Conservation (phyloP, 2,329 filamentous ascomycete genomes). For the Acrocalymma vagum region DNA sequence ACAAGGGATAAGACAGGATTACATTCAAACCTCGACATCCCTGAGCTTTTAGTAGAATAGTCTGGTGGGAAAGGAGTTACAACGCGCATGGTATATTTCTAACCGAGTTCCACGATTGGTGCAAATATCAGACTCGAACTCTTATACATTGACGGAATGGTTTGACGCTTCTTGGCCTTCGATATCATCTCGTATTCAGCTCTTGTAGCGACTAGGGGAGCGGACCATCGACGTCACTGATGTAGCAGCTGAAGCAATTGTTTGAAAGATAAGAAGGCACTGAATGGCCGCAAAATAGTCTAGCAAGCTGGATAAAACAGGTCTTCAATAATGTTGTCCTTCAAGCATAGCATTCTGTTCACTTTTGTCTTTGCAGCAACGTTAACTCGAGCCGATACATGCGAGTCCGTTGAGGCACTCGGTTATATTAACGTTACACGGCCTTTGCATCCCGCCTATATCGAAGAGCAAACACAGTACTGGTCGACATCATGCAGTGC, state of each 20-base stretch:
- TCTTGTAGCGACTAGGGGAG: not conserved
- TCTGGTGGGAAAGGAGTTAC: too few relatives aligned
- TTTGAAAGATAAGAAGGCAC: not conserved
- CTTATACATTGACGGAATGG: not conserved
- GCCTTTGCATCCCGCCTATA: constrained; percentile 27
- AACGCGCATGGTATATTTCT: not conserved
- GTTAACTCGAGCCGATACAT: constrained; percentile 23
- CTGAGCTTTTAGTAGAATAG: too few relatives aligned
- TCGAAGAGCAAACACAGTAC: constrained; percentile 39
- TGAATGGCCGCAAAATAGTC: not conserved
- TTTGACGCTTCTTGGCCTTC: not conserved
- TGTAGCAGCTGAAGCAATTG: not conserved
- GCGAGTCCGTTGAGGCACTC: constrained; percentile 27
- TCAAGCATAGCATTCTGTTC: not conserved
- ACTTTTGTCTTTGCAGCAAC: constrained; percentile 11
- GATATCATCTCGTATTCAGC: not conserved
- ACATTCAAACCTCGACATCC: too few relatives aligned
- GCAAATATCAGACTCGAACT: not conserved
- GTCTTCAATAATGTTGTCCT: constrained; percentile 8
- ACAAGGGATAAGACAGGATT: too few relatives aligned
- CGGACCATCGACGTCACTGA: constrained; percentile 14
- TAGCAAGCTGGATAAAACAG: too few relatives aligned
- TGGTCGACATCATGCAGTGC: constrained; percentile 42
- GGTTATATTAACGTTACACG: constrained; percentile 32
- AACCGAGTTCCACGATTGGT: not conserved